A percentile compares a stretch with the other conserved stretches of the same genome.
Evolutionary conservation across 805 yeast genomes (phyloP).

Genomic region (Yamadazyma sp.): DNA sequence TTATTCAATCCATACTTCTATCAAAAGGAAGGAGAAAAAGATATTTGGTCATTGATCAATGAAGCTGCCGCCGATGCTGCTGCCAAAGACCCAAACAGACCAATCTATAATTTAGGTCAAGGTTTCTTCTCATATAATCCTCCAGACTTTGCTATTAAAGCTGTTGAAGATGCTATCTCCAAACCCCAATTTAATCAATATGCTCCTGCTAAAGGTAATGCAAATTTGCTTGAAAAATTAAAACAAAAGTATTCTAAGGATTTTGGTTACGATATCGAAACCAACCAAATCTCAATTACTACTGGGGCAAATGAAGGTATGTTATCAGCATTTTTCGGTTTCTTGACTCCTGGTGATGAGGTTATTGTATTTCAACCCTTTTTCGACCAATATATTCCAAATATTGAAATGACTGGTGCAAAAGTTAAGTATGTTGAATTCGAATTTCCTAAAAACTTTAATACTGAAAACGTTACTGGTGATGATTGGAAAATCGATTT

Average conservation of each 20-base stretch:
- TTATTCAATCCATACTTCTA: slow-evolving; percentile 63
- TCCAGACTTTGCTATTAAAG: slow-evolving; percentile 85
- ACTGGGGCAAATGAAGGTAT: slow-evolving; percentile 99
- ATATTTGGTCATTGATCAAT: slow-evolving; percentile 93
- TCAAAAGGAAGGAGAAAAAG: slow-evolving; percentile 64
- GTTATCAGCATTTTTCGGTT: slow-evolving; percentile 78
- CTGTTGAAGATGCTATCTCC: slow-evolving; percentile 73
- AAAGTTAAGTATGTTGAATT: slow-evolving; percentile 83
- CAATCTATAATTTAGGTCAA: slow-evolving; percentile 88
- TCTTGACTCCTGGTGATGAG: slow-evolving; percentile 85
- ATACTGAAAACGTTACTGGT: slow-evolving; percentile 63
- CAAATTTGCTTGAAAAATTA: slow-evolving; percentile 66
- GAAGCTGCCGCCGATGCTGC: slow-evolving; percentile 90
- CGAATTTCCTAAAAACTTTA: slow-evolving; percentile 75
- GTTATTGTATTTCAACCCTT: slow-evolving; percentile 96
- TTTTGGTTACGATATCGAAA: slow-evolving; percentile 54
- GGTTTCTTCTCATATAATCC: slow-evolving; percentile 97
- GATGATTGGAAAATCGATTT: slow-evolving; percentile 86
- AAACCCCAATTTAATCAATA: slow-evolving; percentile 83
- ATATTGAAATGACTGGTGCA: slow-evolving; percentile 92
- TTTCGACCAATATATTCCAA: slow-evolving; percentile 94
- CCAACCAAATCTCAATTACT: slow-evolving; percentile 71
- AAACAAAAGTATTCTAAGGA: slow-evolving; percentile 68
- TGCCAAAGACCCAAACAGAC: slow-evolving; percentile 57
- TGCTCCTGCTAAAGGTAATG: slow-evolving; percentile 87